phyloP scores from a whole-genome alignment of 23 red algal genomes.

The Gracilaria domingensis region DNA sequence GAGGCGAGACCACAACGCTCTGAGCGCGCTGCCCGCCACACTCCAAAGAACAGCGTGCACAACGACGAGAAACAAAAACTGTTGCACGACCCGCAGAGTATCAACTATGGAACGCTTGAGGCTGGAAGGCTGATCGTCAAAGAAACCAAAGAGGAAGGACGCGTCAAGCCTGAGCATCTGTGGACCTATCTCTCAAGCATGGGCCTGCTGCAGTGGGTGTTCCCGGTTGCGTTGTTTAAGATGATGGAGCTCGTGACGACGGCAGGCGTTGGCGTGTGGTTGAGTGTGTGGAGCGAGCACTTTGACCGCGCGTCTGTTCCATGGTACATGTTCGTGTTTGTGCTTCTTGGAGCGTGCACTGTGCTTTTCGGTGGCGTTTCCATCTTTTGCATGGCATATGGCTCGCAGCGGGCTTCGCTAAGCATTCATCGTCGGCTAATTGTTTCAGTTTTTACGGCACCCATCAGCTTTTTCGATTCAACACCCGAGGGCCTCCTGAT shows the following conservation, averaged over 20 bases:
- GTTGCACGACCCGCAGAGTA: background rate
- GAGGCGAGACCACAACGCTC: too few species aligned
- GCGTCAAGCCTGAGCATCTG: constrained; percentile 23
- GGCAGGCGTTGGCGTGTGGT: constrained; percentile 33
- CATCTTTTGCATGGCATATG: constrained; percentile 37
- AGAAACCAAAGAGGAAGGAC: constrained; percentile 45
- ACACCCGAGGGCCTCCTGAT: constrained; percentile 88
- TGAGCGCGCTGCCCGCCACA: too few species aligned
- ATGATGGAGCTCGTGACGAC: background rate
- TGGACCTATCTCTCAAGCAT: constrained; percentile 14
- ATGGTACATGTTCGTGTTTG: constrained; percentile 1
- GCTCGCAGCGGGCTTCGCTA: constrained; percentile 49
- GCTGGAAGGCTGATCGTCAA: constrained; percentile 21
- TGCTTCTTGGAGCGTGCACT: constrained; percentile 1
- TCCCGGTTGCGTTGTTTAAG: constrained; percentile 34
- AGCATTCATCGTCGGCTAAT: constrained; percentile 75
- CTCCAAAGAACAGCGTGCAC: background rate
- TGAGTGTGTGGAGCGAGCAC: constrained; percentile 55
- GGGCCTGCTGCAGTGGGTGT: constrained; percentile 42
- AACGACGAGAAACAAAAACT: background rate
- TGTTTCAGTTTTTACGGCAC: constrained; percentile 64
- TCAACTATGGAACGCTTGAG: constrained; percentile 37
- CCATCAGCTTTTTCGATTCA: constrained; percentile 84
- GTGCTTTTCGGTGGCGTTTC: constrained; percentile 21
- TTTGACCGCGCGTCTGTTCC: background rate